Evolutionary conservation across 176 grass and related monocot genomes (phyloP).

Genomic region (Eleusine indica): DNA sequence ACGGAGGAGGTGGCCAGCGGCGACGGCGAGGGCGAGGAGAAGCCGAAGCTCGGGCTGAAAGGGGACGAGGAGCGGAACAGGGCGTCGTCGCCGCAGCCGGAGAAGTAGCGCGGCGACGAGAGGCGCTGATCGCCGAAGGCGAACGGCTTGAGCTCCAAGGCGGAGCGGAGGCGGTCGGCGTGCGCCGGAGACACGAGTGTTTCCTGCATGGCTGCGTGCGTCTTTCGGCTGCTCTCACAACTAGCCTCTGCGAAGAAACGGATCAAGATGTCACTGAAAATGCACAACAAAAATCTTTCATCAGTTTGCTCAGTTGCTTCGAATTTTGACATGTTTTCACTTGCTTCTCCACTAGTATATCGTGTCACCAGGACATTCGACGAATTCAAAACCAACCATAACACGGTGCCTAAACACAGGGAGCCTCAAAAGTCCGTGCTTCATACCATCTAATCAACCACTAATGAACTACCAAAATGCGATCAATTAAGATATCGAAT

Average conservation of each 20-base stretch:
- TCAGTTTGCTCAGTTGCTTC: not conserved
- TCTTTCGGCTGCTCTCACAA: not conserved
- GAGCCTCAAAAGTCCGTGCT: no score
- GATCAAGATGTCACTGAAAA: slow-evolving; percentile 17
- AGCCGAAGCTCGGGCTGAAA: slow-evolving; percentile 54
- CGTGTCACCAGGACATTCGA: not conserved
- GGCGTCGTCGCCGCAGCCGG: slow-evolving; percentile 46
- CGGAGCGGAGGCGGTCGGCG: slow-evolving; percentile 60
- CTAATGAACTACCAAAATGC: no score
- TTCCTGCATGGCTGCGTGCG: slow-evolving; percentile 60
- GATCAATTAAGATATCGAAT: no score
- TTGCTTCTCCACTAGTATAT: no score
- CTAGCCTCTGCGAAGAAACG: slow-evolving; percentile 5
- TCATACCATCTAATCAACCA: no score
- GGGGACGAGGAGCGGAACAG: slow-evolving; percentile 68
- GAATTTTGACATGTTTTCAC: not conserved
- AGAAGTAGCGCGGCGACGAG: slow-evolving; percentile 50
- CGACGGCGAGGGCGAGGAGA: slow-evolving; percentile 55
- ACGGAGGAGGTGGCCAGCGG: slow-evolving; percentile 61
- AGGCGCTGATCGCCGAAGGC: slow-evolving; percentile 58
- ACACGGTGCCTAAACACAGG: no score
- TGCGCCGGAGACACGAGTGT: slow-evolving; percentile 46
- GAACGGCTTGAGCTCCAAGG: slow-evolving; percentile 60
- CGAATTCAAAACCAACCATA: slow-evolving; percentile 26
- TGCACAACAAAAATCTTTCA: not conserved